A percentile compares a stretch with the other conserved stretches of the same genome.
These are phyloP conservation scores for Geum urbanum DNA, from an alignment of 306 rosid species.

Conservation along the genomic window DNA sequence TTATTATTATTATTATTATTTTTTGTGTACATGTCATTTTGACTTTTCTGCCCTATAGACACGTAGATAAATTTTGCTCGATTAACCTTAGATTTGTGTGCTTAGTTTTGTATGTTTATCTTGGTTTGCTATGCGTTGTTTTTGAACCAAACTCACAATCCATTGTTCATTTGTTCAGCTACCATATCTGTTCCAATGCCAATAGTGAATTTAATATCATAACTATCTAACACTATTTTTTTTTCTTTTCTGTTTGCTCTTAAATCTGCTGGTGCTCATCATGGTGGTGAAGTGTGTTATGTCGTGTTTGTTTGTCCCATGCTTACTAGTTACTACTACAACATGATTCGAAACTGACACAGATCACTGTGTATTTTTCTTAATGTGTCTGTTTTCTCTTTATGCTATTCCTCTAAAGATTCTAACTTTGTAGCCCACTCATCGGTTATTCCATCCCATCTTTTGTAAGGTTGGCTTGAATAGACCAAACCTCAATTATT, in stretches of 20 bases:
- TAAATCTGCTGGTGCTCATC: not conserved
- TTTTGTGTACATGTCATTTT: no score
- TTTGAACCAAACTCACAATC: no score
- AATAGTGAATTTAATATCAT: not conserved
- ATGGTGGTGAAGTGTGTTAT: not conserved
- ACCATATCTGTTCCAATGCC: not conserved
- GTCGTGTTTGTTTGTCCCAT: slow-evolving; percentile 9
- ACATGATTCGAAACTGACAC: not conserved
- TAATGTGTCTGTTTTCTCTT: not conserved
- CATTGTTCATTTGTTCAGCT: not conserved
- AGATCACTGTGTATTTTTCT: not conserved
- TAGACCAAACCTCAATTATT: slow-evolving; percentile 14
- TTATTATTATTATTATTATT: no score
- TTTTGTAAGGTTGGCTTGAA: slow-evolving; percentile 12
- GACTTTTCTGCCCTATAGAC: no score
- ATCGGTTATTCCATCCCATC: slow-evolving; percentile 12
- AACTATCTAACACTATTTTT: not conserved
- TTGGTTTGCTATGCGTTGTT: no score
- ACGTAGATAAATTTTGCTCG: no score
- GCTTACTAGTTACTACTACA: not conserved
- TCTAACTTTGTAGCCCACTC: slow-evolving; percentile 3
- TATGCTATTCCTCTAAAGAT: not conserved
- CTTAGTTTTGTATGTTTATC: no score
- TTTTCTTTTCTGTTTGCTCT: not conserved
- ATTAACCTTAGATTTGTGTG: no score